These are phyloP conservation scores for Balakata baccata DNA, from an alignment of 345 rosid species.

Conservation along the genomic window DNA sequence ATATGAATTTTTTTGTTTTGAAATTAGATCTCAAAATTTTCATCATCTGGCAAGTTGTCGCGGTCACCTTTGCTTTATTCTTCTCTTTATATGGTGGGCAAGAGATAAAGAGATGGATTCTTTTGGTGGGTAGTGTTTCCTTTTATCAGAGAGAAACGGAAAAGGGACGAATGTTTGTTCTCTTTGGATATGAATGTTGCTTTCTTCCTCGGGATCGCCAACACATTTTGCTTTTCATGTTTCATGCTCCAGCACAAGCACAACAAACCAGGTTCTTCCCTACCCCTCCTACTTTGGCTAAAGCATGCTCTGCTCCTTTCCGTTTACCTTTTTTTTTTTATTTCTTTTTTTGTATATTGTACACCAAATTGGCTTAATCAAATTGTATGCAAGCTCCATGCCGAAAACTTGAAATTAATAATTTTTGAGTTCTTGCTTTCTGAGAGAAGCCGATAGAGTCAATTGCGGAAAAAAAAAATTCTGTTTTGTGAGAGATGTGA, in stretches of 20 bases:
- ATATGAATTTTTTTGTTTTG: neutral
- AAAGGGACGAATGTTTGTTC: neutral
- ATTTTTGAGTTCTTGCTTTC: too few species aligned
- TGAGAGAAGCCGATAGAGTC: too few species aligned
- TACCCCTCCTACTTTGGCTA: conserved; percentile 10
- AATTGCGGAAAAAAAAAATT: too few species aligned
- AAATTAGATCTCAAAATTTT: neutral
- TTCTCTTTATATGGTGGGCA: conserved; percentile 6
- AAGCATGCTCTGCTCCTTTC: neutral
- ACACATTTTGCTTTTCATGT: conserved; percentile 29
- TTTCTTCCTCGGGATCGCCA: conserved; percentile 43
- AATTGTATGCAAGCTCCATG: neutral
- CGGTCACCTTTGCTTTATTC: conserved; percentile 4
- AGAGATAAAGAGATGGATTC: neutral
- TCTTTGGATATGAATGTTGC: conserved; percentile 12
- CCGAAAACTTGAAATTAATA: neutral
- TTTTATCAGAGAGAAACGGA: neutral
- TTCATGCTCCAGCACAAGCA: conserved; percentile 21
- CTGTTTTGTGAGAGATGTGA: neutral
- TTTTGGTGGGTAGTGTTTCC: neutral
- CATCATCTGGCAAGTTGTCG: neutral
- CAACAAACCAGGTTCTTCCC: conserved; percentile 4
- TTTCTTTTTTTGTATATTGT: neutral
- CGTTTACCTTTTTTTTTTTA: conserved; percentile 12
- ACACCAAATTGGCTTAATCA: neutral